Conservation (phyloP, 805 yeast genomes). For the Kurtzmaniella fragi region DNA sequence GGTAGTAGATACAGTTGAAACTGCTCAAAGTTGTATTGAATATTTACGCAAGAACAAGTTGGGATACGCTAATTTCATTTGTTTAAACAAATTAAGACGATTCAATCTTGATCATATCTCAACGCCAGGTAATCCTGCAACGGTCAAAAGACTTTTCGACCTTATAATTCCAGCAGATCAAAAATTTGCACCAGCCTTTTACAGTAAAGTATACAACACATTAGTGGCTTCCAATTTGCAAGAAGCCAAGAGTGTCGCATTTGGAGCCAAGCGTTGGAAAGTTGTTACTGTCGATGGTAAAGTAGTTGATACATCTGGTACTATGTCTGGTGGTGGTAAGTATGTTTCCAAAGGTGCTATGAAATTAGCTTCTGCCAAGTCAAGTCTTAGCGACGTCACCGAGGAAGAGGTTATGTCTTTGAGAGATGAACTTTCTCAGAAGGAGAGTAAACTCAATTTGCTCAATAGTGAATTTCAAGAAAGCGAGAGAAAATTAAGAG, state of each 20-base stretch:
- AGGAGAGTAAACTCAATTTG: slow-evolving; percentile 50
- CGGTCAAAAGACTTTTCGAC: slow-evolving; percentile 80
- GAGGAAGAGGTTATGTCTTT: slow-evolving; percentile 54
- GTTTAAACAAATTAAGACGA: slow-evolving; percentile 66
- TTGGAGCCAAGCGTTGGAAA: slow-evolving; percentile 71
- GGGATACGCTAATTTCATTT: slow-evolving; percentile 86
- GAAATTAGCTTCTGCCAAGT: slow-evolving; percentile 41
- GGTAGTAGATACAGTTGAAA: slow-evolving; percentile 77
- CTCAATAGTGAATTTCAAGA: slow-evolving; percentile 48
- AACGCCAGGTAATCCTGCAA: slow-evolving; percentile 61
- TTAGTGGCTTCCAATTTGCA: slow-evolving; percentile 74
- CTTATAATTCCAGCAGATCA: slow-evolving; percentile 63
- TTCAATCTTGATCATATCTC: slow-evolving; percentile 53
- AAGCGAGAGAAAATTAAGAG: slow-evolving; percentile 56
- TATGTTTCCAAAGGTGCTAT: slow-evolving; percentile 69
- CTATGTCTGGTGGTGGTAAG: slow-evolving; percentile 95
- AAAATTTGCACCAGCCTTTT: slow-evolving; percentile 81
- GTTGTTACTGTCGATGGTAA: slow-evolving; percentile 94
- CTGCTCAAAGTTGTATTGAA: slow-evolving; percentile 63
- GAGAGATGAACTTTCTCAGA: slow-evolving; percentile 44
- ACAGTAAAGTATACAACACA: slow-evolving; percentile 81
- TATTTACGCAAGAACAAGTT: slow-evolving; percentile 74
- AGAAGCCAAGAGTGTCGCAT: slow-evolving; percentile 86
- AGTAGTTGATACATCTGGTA: slow-evolving; percentile 87
- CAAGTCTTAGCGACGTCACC: slow-evolving; percentile 27